Evolutionary conservation across 106 monocot genomes (phyloP).

Genomic region (Vanilla planifolia): DNA sequence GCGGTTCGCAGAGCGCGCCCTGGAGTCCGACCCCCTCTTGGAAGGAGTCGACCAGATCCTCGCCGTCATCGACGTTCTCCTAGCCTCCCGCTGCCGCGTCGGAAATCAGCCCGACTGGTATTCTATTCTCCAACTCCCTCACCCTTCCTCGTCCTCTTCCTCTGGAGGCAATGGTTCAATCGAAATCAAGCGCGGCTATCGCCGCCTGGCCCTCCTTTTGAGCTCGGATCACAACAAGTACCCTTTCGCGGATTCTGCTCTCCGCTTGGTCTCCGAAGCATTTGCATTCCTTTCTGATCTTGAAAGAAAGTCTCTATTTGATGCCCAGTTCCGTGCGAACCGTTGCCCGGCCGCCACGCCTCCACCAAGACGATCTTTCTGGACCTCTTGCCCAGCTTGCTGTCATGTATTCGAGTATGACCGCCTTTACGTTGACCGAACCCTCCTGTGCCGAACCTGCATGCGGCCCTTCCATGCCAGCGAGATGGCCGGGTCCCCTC

Average conservation of each 20-base stretch:
- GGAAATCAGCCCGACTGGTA: slow-evolving; percentile 20
- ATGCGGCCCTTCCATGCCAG: slow-evolving; percentile 21
- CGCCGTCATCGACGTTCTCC: slow-evolving; percentile 23
- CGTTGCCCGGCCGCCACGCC: background rate
- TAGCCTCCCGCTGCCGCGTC: slow-evolving; percentile 11
- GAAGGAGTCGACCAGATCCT: slow-evolving; percentile 25
- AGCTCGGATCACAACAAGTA: slow-evolving; percentile 21
- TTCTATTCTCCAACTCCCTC: slow-evolving; percentile 19
- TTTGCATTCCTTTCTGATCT: slow-evolving; percentile 52
- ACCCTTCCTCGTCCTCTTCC: background rate
- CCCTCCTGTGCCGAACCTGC: slow-evolving; percentile 43
- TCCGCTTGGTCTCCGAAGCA: slow-evolving; percentile 32
- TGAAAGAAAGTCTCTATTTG: slow-evolving; percentile 34
- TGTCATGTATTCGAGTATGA: slow-evolving; percentile 45
- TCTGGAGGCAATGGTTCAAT: background rate
- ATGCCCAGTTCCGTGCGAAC: slow-evolving; percentile 14
- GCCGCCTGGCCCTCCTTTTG: slow-evolving; percentile 49
- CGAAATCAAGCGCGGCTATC: slow-evolving; percentile 11
- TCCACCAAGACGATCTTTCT: slow-evolving; percentile 25
- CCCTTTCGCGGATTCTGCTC: slow-evolving; percentile 30
- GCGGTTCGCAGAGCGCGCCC: slow-evolving; percentile 44
- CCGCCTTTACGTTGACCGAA: slow-evolving; percentile 15
- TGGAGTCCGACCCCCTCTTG: slow-evolving; percentile 44
- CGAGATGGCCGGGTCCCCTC: slow-evolving; percentile 29
- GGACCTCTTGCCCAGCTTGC: slow-evolving; percentile 50